These are phyloP conservation scores for Blastocystis sp. DNA, from an alignment of 352 stramenopile genomes.

Conservation along the genomic window DNA sequence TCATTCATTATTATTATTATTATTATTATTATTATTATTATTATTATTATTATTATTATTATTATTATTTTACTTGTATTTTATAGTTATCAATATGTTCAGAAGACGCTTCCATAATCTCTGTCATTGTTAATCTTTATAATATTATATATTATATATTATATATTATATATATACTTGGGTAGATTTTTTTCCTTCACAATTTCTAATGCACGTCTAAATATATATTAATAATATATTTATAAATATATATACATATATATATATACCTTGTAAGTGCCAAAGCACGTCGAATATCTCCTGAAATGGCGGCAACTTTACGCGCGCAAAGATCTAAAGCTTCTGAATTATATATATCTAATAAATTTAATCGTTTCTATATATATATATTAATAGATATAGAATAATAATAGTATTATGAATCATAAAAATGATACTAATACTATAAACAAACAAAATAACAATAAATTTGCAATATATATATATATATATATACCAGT, in stretches of 20 bases:
- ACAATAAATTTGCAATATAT: no score
- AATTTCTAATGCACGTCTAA: constrained; percentile 15
- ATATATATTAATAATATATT: background rate
- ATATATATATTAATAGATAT: no score
- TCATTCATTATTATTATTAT: no score
- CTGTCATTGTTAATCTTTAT: constrained; percentile 6
- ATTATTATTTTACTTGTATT: no score
- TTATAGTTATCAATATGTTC: constrained; percentile 32
- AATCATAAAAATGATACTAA: constrained; percentile 30
- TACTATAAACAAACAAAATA: no score
- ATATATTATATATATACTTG: background rate
- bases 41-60: no score
- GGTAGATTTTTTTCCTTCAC: background rate
- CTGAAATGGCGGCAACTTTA: constrained; percentile 29
- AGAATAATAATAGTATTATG: background rate
- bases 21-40: no score
- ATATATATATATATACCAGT: no score
- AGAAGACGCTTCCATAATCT: constrained; percentile 13
- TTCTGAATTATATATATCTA: constrained; percentile 9
- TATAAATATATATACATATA: no score
- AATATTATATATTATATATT: no score
- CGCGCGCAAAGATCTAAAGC: constrained; percentile 28
- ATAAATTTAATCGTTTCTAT: constrained; percentile 9
- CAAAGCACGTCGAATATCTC: constrained; percentile 23
- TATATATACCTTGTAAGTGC: background rate